A percentile compares a stretch with the other conserved stretches of the same genome.
phyloP scores from a whole-genome alignment of 1,284 basidiomycete genomes.

The Malassezia sympodialis region DNA sequence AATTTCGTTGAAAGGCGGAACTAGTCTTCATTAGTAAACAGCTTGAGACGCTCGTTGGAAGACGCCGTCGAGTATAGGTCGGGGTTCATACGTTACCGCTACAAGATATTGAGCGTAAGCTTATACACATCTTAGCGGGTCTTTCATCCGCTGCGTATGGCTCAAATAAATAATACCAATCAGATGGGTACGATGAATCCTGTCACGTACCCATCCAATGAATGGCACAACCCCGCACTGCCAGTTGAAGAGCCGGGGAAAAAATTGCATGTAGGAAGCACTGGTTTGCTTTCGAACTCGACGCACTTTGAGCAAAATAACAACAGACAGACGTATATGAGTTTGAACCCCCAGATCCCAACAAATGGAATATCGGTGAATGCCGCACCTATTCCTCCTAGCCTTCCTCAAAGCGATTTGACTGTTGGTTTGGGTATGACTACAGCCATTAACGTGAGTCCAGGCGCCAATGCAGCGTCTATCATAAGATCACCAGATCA shows the following conservation, averaged over 20 bases:
- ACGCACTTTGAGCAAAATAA: neutral
- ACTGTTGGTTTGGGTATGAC: neutral
- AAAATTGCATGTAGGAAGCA: neutral
- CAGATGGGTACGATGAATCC: neutral
- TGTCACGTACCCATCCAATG: neutral
- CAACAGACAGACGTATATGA: neutral
- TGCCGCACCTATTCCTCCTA: neutral
- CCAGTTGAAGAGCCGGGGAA: neutral
- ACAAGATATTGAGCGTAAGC: neutral
- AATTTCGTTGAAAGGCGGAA: neutral
- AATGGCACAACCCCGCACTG: neutral
- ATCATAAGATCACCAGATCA: neutral
- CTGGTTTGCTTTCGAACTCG: neutral
- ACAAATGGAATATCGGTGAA: neutral
- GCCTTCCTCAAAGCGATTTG: neutral
- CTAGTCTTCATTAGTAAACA: neutral
- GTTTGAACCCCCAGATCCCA: neutral
- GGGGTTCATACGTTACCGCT: neutral
- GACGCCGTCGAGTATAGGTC: neutral
- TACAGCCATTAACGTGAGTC: neutral
- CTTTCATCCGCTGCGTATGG: neutral
- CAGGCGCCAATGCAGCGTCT: neutral
- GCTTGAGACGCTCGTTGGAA: neutral
- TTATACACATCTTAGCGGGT: neutral
- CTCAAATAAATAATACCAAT: neutral